Base-by-base conservation (phyloP, 2,329 filamentous ascomycete species). In the Colletotrichum tropicale region DNA sequence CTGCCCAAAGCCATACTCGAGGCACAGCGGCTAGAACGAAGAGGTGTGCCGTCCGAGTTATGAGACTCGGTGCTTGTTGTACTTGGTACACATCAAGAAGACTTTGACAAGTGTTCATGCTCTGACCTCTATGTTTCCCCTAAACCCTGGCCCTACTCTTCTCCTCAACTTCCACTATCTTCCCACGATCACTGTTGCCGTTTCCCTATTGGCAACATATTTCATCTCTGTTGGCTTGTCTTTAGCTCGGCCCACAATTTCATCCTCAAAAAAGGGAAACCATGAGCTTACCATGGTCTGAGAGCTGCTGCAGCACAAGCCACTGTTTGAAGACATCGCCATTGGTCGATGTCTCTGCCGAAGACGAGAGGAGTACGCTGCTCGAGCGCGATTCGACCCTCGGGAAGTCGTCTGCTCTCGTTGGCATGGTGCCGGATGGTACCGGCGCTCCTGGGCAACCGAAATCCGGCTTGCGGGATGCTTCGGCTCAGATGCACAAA, bases 51-150 rank as follows among this genome's bases (percentile, higher is more conserved):
- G 30, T 48, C 52, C 16, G 24, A 24, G 28, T 67, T 10, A 34
- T 21, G n/a, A 36, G 69, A 55, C 24, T 52, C 43, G 13, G 32
- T 36, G n/a, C 58, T 34, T 36, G 18, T 62, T 13, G 30, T 21
- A 21, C 58, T 36, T 13, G 58, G 38, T 52, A 48, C 10, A 21
- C 38, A 21, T 36, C 28, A 70, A 16, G 26, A 70, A 16, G 26
- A 60, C 30, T 43, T 69, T 67, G 73, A 68, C 73, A 72, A 75
- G 73, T 75, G 62, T 72, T 62, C 55, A 61, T 56, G 68, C 36
- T 16, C 66, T 36, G 13, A 30, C 30, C 9, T 36, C 30, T 24
- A n/a, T 60, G 16, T 64, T 43, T 32, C 18, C 16, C 21, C 32
- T 21, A 26, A 58, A 26, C 55, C 30, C 32, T 13, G 36, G 24